Conservation (phyloP, 768 basidiomycete genomes). For the Suillus decipiens region DNA sequence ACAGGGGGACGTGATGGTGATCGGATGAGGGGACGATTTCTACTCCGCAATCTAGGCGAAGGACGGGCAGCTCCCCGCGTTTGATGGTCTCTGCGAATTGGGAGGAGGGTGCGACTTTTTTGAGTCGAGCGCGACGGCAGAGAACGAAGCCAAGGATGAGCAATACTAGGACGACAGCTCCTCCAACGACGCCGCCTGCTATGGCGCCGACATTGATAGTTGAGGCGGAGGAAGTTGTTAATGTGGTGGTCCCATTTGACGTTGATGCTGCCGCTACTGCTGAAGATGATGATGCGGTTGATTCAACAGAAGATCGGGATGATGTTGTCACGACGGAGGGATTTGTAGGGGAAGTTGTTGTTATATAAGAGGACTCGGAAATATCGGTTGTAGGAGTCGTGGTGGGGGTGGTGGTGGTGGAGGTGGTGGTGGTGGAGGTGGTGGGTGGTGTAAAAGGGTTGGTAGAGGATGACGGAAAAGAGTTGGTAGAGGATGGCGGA, state of each 20-base stretch:
- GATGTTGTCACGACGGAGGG: too few species aligned
- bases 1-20: conserved; percentile 11
- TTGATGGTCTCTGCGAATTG: conserved; percentile 48
- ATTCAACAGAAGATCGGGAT: too few species aligned
- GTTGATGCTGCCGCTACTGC: conserved; percentile 3
- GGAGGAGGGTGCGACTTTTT: conserved; percentile 55
- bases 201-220: conserved; percentile 45
- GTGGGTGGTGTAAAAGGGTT: too few species aligned
- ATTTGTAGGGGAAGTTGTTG: too few species aligned
- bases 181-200: conserved; percentile 56
- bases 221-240: conserved; percentile 10
- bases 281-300: not conserved
- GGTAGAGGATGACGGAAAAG: too few species aligned
- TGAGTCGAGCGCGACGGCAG: conserved; percentile 42
- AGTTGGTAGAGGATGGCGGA: too few species aligned
- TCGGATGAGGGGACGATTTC: conserved; percentile 14
- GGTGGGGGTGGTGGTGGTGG: too few species aligned
- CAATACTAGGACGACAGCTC: conserved; percentile 40
- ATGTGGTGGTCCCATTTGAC: too few species aligned
- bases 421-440: too few species aligned
- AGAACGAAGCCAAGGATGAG: conserved; percentile 38
- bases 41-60: conserved; percentile 30
- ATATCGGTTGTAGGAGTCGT: too few species aligned
- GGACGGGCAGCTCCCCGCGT: conserved; percentile 24
- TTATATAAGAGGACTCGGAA: too few species aligned